These are phyloP conservation scores for Leucoagaricus sp. DNA, from an alignment of 1,284 basidiomycete species.

Conservation along the genomic window DNA sequence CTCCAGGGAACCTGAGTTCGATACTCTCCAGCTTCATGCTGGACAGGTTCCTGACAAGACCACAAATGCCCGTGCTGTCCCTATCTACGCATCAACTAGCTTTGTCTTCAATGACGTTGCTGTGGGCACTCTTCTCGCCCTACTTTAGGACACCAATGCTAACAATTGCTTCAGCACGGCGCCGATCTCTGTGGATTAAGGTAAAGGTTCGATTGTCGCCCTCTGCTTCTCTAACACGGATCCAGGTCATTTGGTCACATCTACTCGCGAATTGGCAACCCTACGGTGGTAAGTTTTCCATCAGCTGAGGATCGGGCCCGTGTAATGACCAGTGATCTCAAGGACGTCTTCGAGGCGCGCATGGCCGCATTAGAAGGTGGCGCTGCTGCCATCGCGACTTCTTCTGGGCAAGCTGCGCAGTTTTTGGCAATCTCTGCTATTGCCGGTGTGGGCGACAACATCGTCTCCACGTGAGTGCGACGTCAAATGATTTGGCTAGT, in stretches of 20 bases:
- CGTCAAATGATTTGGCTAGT: constrained; percentile 2
- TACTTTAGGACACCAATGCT: background rate
- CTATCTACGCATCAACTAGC: constrained; percentile 79
- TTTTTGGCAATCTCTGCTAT: constrained; percentile 75
- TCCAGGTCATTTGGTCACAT: constrained; percentile 68
- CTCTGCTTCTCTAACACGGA: constrained; percentile 2
- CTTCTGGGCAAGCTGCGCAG: constrained; percentile 84
- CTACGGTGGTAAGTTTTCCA: constrained; percentile 69
- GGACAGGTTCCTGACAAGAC: constrained; percentile 74
- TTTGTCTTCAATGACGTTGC: constrained; percentile 83
- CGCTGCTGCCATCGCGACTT: constrained; percentile 74
- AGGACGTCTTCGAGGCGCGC: constrained; percentile 85
- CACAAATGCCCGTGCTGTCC: constrained; percentile 80
- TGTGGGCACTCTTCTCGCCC: constrained; percentile 13
- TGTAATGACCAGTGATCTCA: constrained; percentile 2
- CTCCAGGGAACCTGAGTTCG: constrained; percentile 68
- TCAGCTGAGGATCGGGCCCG: background rate
- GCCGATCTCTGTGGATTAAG: constrained; percentile 82
- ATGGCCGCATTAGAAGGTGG: constrained; percentile 86
- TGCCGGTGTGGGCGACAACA: constrained; percentile 77
- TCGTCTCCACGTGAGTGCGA: constrained; percentile 63
- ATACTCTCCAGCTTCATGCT: constrained; percentile 83
- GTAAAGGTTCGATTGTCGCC: constrained; percentile 26
- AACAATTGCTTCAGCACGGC: constrained; percentile 55
- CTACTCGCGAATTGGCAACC: constrained; percentile 82